Evolutionary conservation across 108 stramenopile species (phyloP).

Genomic region (Stephanodiscus triporus): DNA sequence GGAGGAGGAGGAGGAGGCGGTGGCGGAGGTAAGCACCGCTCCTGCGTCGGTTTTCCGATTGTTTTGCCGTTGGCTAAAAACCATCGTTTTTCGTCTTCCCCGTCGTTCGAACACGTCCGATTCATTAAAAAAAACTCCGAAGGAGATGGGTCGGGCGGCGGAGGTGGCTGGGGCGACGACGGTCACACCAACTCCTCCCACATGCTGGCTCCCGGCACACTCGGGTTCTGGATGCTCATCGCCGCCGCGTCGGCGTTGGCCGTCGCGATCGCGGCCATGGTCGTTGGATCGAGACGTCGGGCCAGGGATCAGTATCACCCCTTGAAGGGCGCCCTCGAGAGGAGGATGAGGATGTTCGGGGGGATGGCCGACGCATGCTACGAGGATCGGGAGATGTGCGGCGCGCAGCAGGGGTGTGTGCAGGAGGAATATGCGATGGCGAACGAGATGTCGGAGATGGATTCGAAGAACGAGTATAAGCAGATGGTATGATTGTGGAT

Average conservation of each 20-base stretch:
- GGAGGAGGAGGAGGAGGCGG: constrained; percentile 27
- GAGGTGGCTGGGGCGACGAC: constrained; percentile 5
- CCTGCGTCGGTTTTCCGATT: neutral
- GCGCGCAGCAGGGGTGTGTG: constrained; percentile 17
- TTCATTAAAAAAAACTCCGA: neutral
- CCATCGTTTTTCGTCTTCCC: neutral
- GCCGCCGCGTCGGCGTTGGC: constrained; percentile 38
- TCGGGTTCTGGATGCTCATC: constrained; percentile 35
- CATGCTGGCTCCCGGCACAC: constrained; percentile 15
- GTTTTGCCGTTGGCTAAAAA: neutral
- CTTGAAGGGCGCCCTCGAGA: constrained; percentile 35
- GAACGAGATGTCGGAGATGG: constrained; percentile 4
- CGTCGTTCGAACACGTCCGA: neutral
- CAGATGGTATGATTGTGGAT: constrained; percentile 23
- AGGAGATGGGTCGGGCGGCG: neutral
- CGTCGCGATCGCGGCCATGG: constrained; percentile 35
- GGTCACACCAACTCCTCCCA: constrained; percentile 3
- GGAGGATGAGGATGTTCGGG: constrained; percentile 45
- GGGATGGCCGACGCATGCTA: constrained; percentile 43
- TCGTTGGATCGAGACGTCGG: constrained; percentile 37
- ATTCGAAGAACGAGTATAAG: constrained; percentile 16
- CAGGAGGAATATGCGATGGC: constrained; percentile 11
- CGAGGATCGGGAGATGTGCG: constrained; percentile 44
- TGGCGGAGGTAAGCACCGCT: neutral
- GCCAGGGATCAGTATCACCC: constrained; percentile 40